Base-by-base conservation (phyloP, 495 filamentous ascomycete genomes). In the Hypomontagnella submonticulosa region DNA sequence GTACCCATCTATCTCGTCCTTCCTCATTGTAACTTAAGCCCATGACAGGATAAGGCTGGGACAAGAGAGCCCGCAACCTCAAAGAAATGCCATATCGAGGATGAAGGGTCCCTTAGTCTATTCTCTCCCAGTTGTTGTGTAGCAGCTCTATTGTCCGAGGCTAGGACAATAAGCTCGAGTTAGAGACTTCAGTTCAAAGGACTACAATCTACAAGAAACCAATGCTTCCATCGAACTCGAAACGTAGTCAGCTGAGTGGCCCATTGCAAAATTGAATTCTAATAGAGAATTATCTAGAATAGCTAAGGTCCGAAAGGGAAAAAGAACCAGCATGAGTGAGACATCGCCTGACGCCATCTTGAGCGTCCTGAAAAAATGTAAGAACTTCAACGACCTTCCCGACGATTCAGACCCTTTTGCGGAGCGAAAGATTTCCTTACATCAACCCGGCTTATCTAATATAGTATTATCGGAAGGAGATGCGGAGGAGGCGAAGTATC, bases 371-470 rank as follows among this genome's bases (percentile, higher is more conserved):
- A 33, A 33, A 30, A 43, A 18, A 34, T 60, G 30, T 19, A 19
- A 30, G 15, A 47, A 1, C 30, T 56, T 46, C 30, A 47, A 41
- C 18, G 66, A 57, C n/a, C 32, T 60, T n/a, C 50, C 60, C 8
- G 34, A 56, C 13, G 61, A 50, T 1, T 11, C 30, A 3, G 23
- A 56, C 8, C 32, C 51, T 15, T 13, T 23, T 1, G n/a, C 48
- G 4, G 32, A 55, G 23, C 37, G 8, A 18, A 48, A 60, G 44
- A 37, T 64, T 11, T 18, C 30, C 32, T 13, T 57, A 12, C 30
- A 48, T n/a, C 43, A 49, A 15, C 9, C 15, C 9, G 18, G 10
- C 0, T 43, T 36, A 4, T 19, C 38, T 10, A 15, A 11, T 3
- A 40, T 47, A 13, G n/a, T 15, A 34, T 16, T 40, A 2, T 44